Base-by-base conservation (phyloP, 331 rosid species). In the Phaseolus coccineus region DNA sequence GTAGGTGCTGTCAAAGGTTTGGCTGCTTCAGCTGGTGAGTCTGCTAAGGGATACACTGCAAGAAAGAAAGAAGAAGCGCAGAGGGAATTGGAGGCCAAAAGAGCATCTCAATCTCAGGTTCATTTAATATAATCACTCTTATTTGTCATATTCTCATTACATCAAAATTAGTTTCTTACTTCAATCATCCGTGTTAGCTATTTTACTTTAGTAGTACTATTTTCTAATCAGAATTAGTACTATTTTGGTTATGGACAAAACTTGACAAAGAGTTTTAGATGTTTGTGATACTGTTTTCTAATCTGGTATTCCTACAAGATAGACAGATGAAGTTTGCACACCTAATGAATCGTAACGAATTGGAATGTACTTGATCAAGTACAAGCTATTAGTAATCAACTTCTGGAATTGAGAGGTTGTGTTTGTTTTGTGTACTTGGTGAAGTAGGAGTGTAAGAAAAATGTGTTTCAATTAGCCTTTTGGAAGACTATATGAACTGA, bases 31-130 rank as follows among this genome's bases (percentile, higher is more conserved):
- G 87, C 96, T 1, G 93, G 90, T 37, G 96, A 91, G 57, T 89
- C 69, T 66, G 89, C 90, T 4, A 89, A 88, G 84, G 96, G 83
- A 14, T 95, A 82, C 57, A 91, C 97, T 0, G 91, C 96, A 1
- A 84, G 85, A 81, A 95, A 93, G 94, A 89, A 86, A 65, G 93
- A 84, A 27, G 97, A 89, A 57, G 91, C 97, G 1, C n/a, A 73
- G 79, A 69, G 70, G 27, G 87, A 82, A 16, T 73, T 61, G 19
- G 85, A 77, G 28, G 84, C 86, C 31, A 91, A 87, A 63, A 81
- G 63, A 48, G 44, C 69, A 4, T 4, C 77, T 24, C 84, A 63
- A 53, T 64, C 8, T 13, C 85, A 78, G 86, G 91, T 85, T 40
- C 25, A 1, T 16, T 6, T 3, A 5, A 27, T 58, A 58, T 27